These are phyloP conservation scores for Collybia sordida DNA, from an alignment of 768 basidiomycete species.

Conservation along the genomic window DNA sequence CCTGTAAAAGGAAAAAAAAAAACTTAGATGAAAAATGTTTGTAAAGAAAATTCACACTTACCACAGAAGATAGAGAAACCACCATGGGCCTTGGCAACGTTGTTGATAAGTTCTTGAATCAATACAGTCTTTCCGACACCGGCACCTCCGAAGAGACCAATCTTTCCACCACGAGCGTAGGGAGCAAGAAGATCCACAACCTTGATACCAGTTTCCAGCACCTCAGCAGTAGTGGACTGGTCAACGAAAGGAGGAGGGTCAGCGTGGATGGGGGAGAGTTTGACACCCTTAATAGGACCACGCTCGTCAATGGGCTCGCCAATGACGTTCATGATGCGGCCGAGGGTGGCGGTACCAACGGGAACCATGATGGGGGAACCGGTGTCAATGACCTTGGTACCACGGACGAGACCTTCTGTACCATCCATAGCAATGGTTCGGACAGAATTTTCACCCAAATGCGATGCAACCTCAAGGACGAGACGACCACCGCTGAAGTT, in stretches of 20 bases:
- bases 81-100: constrained; percentile 99
- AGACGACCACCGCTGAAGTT: constrained; percentile 93
- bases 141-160: constrained; percentile 99
- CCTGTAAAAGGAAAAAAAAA: constrained; percentile 47
- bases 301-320: constrained; percentile 99
- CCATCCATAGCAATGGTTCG: constrained; percentile 99
- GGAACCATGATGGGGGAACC: constrained; percentile 96
- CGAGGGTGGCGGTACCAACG: constrained; percentile 91
- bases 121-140: constrained; percentile 99
- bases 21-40: background rate
- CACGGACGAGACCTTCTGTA: constrained; percentile 99
- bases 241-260: constrained; percentile 98
- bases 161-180: constrained; percentile 99
- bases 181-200: constrained; percentile 99
- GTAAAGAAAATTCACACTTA: constrained; percentile 28
- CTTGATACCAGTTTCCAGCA: constrained; percentile 99
- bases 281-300: constrained; percentile 97
- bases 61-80: constrained; percentile 99
- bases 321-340: constrained; percentile 99
- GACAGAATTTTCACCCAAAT: constrained; percentile 98
- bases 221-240: constrained; percentile 98
- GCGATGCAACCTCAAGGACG: constrained; percentile 98
- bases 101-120: constrained; percentile 99
- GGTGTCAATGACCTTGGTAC: constrained; percentile 95
- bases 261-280: constrained; percentile 90